Conservation (phyloP, 1,284 basidiomycete species). For the Boletellus deceptivus region DNA sequence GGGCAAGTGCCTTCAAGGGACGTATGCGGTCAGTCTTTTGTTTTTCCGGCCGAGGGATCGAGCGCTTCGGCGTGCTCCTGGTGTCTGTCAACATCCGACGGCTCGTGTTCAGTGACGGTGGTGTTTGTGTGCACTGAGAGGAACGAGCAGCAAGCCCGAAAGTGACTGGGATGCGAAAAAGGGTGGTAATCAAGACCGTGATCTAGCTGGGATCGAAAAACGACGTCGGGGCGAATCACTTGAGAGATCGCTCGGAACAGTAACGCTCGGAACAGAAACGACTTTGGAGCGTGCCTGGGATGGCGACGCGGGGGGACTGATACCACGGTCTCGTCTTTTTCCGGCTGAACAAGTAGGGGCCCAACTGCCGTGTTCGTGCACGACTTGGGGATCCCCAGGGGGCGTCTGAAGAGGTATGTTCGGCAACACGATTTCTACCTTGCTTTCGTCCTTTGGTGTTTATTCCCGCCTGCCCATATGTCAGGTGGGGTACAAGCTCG, state of each 20-base stretch:
- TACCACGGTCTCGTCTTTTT: conserved; percentile 14
- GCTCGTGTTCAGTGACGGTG: background rate
- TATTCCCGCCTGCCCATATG: conserved; percentile 10
- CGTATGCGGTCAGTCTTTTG: conserved; percentile 3
- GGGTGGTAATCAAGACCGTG: background rate
- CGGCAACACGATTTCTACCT: conserved; percentile 15
- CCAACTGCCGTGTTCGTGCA: no score
- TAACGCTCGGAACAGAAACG: no score
- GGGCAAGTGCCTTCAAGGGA: no score
- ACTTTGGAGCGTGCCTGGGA: background rate
- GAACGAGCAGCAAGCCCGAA: conserved; percentile 16
- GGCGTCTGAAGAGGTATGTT: conserved; percentile 6
- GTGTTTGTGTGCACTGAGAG: conserved; percentile 12
- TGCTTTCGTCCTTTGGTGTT: conserved; percentile 15
- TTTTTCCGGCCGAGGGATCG: conserved; percentile 1
- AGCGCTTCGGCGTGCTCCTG: background rate
- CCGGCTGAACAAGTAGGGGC: conserved; percentile 11
- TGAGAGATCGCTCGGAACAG: no score
- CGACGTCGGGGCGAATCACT: no score
- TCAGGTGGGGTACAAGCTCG: background rate
- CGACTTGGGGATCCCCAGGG: conserved; percentile 11
- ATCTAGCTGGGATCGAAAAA: conserved; percentile 16
- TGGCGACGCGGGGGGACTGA: conserved; percentile 19
- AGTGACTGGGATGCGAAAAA: background rate
- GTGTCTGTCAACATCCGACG: background rate